Conservation (phyloP, 2,329 filamentous ascomycete species). For the Monilinia laxa region DNA sequence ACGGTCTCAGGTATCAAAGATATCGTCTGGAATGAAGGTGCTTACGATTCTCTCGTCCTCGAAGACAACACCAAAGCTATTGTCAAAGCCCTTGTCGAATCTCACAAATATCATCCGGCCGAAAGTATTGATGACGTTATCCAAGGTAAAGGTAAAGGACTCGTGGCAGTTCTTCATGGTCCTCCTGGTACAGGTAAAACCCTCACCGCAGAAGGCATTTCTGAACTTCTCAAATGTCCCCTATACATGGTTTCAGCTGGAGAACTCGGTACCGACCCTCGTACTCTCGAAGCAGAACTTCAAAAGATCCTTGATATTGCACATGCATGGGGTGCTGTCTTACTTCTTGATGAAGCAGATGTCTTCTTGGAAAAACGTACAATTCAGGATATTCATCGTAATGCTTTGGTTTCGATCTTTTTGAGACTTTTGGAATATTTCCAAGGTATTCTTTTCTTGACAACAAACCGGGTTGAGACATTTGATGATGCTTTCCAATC, state of each 20-base stretch:
- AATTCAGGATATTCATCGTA: slow-evolving; percentile 80
- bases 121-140: slow-evolving; percentile 82
- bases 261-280: slow-evolving; percentile 76
- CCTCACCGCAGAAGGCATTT: slow-evolving; percentile 81
- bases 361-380: slow-evolving; percentile 82
- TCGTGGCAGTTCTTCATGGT: slow-evolving; percentile 79
- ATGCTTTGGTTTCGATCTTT: slow-evolving; percentile 84
- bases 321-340: slow-evolving; percentile 80
- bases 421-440: slow-evolving; percentile 86
- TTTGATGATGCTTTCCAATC: slow-evolving; percentile 91
- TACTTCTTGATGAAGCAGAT: slow-evolving; percentile 83
- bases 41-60: slow-evolving; percentile 79
- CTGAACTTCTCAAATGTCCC: slow-evolving; percentile 76
- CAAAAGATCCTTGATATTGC: slow-evolving; percentile 85
- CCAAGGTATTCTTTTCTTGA: slow-evolving; percentile 85
- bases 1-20: slow-evolving; percentile 75
- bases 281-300: slow-evolving; percentile 70
- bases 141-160: slow-evolving; percentile 80
- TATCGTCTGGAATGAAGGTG: slow-evolving; percentile 80
- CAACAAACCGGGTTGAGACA: slow-evolving; percentile 82
- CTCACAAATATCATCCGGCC: slow-evolving; percentile 77
- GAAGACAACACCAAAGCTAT: slow-evolving; percentile 60
- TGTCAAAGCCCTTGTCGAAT: slow-evolving; percentile 78
- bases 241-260: slow-evolving; percentile 81
- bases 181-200: slow-evolving; percentile 88